Base-by-base conservation (phyloP, 139 green algal genomes). In the Chlamydomonas sphaeroides region DNA sequence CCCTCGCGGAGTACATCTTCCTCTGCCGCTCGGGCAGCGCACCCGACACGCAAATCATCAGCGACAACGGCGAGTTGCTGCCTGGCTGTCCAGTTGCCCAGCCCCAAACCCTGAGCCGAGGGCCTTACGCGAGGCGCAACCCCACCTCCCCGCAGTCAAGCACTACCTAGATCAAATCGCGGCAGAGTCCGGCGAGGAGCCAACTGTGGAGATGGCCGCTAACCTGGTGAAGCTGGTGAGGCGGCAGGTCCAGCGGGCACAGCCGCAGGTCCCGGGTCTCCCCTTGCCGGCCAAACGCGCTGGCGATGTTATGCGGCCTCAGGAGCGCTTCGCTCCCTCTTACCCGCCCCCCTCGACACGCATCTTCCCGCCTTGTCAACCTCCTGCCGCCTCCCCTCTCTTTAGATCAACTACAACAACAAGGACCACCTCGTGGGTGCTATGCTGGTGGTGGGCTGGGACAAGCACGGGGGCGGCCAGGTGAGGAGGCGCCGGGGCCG, bases 361-460 rank as follows among this genome's bases (percentile, higher is more conserved):
- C n/a, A n/a, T n/a, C n/a, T n/a, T n/a, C n/a, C n/a, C n/a, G n/a
- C n/a, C n/a, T n/a, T n/a, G n/a, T n/a, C n/a, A n/a, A n/a, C n/a
- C n/a, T n/a, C n/a, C n/a, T n/a, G n/a, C n/a, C n/a, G n/a, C n/a
- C n/a, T n/a, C n/a, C n/a, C 3, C 28, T 35, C 1, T 62, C 8
- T 23, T 51, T 88, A 96, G 92, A 96, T 98, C 78, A 96, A 96
- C 84, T 98, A 97, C 80, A 84, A 93, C 76, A 96, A 98, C 89
- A 97, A 99, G 88, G 85, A 96, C 68, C 85, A 89, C 70, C 90
- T 99, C n/a, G 82, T 95, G 56, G 96, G 95, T 2, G 97, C 94
- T 14, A 95, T 99, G 90, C 94, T 99, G 62, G 93, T 99, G 33
- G 97, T 92, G n/a, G 97, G 97, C 14, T 99, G 92, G 89, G 97